Evolutionary conservation across 225 moss, liverwort and hornwort species (phyloP).

Genomic region (Neckera pumila): DNA sequence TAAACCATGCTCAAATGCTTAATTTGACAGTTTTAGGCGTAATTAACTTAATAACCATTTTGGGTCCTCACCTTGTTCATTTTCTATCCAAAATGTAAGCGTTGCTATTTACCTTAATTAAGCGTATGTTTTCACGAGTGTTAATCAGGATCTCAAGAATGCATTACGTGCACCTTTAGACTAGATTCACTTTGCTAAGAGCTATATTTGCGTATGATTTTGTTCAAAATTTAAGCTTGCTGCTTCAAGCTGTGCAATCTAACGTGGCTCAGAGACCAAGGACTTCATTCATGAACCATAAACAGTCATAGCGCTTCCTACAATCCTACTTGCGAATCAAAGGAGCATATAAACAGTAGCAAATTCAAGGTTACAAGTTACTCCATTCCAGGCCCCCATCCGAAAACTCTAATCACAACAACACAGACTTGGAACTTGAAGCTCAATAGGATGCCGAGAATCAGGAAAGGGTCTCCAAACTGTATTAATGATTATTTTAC

Average conservation of each 20-base stretch:
- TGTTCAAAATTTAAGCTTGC: neutral
- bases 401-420: neutral
- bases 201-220: neutral
- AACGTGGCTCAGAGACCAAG: neutral
- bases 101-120: neutral
- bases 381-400: neutral
- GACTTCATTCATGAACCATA: neutral
- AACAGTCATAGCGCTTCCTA: neutral
- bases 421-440: neutral
- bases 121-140: neutral
- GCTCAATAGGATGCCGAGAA: neutral
- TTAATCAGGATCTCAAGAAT: neutral
- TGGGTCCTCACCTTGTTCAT: neutral
- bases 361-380: neutral
- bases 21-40: too few species aligned
- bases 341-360: neutral
- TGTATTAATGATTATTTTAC: slow-evolving; percentile 4
- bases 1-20: neutral
- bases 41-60: neutral
- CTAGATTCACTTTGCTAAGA: neutral
- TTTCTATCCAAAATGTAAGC: neutral
- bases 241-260: neutral
- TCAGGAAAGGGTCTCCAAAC: neutral
- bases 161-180: neutral
- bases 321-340: too few species aligned